These are phyloP conservation scores for Eucalyptus fibrosa DNA, from an alignment of 345 rosid genomes.

Conservation along the genomic window DNA sequence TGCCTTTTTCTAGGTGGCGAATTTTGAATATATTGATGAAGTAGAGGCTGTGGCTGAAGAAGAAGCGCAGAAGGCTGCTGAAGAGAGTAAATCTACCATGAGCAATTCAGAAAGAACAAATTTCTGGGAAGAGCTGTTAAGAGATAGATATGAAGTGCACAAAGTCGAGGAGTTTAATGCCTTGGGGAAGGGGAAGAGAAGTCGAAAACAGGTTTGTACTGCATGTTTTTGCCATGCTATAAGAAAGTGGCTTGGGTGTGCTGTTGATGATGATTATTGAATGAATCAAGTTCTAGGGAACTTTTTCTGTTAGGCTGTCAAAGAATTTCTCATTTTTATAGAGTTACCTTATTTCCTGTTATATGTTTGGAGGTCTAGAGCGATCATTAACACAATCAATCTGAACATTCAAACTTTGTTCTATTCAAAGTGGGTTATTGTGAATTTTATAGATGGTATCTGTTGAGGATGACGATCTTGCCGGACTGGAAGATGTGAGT, in stretches of 20 bases:
- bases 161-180: slow-evolving; percentile 77
- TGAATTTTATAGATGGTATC: slow-evolving; percentile 71
- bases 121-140: slow-evolving; percentile 93
- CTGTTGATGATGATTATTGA: background rate
- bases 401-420: background rate
- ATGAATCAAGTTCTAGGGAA: background rate
- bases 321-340: background rate
- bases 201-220: slow-evolving; percentile 75
- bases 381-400: background rate
- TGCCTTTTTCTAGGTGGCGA: slow-evolving; percentile 56
- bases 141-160: slow-evolving; percentile 69
- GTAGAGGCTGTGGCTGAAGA: slow-evolving; percentile 56
- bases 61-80: slow-evolving; percentile 44
- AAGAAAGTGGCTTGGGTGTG: background rate
- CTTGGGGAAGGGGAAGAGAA: slow-evolving; percentile 93
- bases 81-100: slow-evolving; percentile 39
- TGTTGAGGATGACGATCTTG: slow-evolving; percentile 97
- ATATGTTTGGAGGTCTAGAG: background rate
- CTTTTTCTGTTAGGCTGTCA: background rate
- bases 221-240: background rate
- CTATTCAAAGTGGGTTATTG: background rate
- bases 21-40: slow-evolving; percentile 90
- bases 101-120: slow-evolving; percentile 55
- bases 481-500: slow-evolving; percentile 97
- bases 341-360: background rate